phyloP scores from a whole-genome alignment of 2,329 filamentous ascomycete species.

The Penicillium thymicola region DNA sequence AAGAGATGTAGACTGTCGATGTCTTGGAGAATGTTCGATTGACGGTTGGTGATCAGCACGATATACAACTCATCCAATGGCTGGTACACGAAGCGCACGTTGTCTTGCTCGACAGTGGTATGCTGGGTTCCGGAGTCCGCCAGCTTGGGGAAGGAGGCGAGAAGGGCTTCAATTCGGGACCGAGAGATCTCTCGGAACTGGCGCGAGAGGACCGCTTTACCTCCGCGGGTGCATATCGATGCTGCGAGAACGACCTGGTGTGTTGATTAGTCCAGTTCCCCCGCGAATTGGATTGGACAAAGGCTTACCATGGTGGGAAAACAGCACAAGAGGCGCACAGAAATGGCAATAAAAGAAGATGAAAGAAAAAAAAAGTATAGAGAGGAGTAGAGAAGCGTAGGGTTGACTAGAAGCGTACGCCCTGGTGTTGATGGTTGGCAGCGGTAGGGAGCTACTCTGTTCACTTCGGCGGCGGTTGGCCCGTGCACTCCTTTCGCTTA shows the following conservation, averaged over 20 bases:
- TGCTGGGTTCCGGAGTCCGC: conserved; percentile 95
- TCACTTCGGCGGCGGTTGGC: conserved; percentile 36
- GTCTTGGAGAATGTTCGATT: conserved; percentile 98
- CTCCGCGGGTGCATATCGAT: conserved; percentile 96
- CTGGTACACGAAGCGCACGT: conserved; percentile 99
- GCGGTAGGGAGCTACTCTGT: conserved; percentile 38
- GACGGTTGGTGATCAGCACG: conserved; percentile 98
- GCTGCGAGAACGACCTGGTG: conserved; percentile 91
- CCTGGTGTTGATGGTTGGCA: conserved; percentile 13
- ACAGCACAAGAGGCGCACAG: not conserved
- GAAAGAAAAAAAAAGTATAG: not conserved
- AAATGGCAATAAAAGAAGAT: not conserved
- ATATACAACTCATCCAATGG: conserved; percentile 99
- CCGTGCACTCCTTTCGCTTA: conserved; percentile 41
- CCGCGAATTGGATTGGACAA: not conserved
- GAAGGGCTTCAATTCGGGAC: conserved; percentile 91
- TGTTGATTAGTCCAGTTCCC: conserved; percentile 18
- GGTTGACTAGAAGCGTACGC: conserved; percentile 19
- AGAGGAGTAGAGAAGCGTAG: conserved; percentile 5
- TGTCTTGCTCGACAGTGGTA: conserved; percentile 97
- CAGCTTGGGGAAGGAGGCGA: conserved; percentile 96
- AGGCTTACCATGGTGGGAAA: conserved; percentile 28
- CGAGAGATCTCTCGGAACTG: conserved; percentile 98
- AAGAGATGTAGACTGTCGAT: conserved; percentile 98
- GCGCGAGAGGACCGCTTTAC: conserved; percentile 95